Conservation (phyloP, 2,329 filamentous ascomycete genomes). For the Ophiostoma australiae region DNA sequence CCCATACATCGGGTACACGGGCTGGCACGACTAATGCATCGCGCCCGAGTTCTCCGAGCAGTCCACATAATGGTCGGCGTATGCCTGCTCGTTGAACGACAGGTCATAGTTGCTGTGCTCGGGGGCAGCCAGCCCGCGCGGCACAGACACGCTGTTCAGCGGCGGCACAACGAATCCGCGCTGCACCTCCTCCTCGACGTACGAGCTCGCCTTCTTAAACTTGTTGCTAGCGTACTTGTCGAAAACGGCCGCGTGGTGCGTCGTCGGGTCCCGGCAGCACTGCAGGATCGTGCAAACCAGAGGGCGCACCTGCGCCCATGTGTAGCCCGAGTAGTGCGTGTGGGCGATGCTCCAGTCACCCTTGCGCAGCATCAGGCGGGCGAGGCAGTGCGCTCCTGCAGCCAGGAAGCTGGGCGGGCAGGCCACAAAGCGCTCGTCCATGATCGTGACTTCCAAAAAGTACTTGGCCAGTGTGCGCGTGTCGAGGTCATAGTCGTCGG, state of each 20-base stretch:
- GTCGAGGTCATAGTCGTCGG: conserved; percentile 94
- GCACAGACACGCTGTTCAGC: conserved; percentile 22
- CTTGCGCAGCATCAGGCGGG: conserved; percentile 82
- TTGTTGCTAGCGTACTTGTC: conserved; percentile 87
- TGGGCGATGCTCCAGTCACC: conserved; percentile 84
- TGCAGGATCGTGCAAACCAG: conserved; percentile 75
- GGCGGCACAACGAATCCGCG: conserved; percentile 53
- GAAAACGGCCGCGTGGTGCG: conserved; percentile 81
- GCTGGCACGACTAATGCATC: conserved; percentile 7
- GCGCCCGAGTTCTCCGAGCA: background rate
- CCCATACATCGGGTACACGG: background rate
- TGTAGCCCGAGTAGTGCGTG: conserved; percentile 91
- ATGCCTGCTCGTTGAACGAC: background rate
- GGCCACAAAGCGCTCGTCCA: conserved; percentile 96
- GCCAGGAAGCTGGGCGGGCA: conserved; percentile 85
- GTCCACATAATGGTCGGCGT: background rate
- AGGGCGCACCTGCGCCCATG: conserved; percentile 73
- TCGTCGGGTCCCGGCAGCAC: conserved; percentile 74
- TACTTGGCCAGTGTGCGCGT: conserved; percentile 95
- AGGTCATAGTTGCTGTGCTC: background rate
- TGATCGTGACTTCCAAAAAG: conserved; percentile 91
- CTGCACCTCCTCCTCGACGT: conserved; percentile 69
- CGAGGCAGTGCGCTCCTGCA: conserved; percentile 86
- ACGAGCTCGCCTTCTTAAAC: conserved; percentile 78
- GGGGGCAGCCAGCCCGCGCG: background rate